phyloP scores from a whole-genome alignment of 1,284 basidiomycete species.

The Fomitiporia mediterranea region DNA sequence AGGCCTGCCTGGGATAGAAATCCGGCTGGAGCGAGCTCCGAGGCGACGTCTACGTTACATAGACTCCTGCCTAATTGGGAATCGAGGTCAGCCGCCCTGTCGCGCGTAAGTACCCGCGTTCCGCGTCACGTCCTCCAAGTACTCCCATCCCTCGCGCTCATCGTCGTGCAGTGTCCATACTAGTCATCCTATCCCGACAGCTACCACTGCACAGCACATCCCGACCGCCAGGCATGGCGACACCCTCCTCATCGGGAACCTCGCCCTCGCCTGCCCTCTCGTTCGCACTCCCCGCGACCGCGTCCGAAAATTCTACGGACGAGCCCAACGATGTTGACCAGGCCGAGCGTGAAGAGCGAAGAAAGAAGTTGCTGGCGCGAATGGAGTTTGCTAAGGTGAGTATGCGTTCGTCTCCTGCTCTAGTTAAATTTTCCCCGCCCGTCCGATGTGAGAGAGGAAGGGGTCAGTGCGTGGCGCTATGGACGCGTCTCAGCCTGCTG shows the following conservation, averaged over 20 bases:
- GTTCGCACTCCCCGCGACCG: constrained; percentile 47
- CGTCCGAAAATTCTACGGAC: constrained; percentile 30
- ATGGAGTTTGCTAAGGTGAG: constrained; percentile 73
- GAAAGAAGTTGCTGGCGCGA: constrained; percentile 67
- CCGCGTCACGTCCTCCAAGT: background rate
- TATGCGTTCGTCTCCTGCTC: constrained; percentile 27
- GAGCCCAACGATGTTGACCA: constrained; percentile 34
- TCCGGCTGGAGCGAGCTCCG: background rate
- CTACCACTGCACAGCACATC: background rate
- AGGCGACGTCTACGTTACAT: no score
- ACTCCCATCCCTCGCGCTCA: background rate
- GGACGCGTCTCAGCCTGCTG: constrained; percentile 14
- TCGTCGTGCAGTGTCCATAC: background rate
- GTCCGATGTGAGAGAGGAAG: constrained; percentile 41
- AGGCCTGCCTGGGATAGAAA: background rate
- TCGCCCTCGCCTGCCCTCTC: constrained; percentile 68
- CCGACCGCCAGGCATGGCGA: constrained; percentile 49
- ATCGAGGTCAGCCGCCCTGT: constrained; percentile 5
- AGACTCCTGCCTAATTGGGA: background rate
- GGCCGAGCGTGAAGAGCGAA: constrained; percentile 51
- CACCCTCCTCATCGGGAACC: constrained; percentile 70
- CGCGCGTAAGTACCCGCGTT: constrained; percentile 14
- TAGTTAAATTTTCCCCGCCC: constrained; percentile 22
- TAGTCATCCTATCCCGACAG: background rate
- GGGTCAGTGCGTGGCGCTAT: constrained; percentile 8